Conservation (phyloP, 495 filamentous ascomycete genomes). For the Xylaria telfairii region DNA sequence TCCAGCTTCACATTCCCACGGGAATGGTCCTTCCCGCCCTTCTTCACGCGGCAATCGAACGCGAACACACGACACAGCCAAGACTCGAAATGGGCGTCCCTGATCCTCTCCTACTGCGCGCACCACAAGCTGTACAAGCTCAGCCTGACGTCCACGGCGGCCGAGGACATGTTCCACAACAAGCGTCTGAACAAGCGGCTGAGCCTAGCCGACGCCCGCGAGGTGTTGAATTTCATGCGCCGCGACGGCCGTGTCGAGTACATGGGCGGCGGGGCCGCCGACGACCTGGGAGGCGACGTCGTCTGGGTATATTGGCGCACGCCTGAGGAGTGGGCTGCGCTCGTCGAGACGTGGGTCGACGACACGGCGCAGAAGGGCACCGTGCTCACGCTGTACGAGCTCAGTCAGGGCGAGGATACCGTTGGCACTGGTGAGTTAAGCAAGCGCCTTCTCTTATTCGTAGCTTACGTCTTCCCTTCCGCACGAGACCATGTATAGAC, state of each 20-base stretch:
- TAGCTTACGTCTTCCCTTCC: neutral
- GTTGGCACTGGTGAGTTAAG: slow-evolving; percentile 44
- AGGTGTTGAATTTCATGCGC: slow-evolving; percentile 76
- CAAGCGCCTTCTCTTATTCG: neutral
- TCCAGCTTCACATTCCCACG: slow-evolving; percentile 52
- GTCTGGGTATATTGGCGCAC: slow-evolving; percentile 56
- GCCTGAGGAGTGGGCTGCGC: slow-evolving; percentile 55
- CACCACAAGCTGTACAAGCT: slow-evolving; percentile 76
- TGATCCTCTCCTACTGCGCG: slow-evolving; percentile 84
- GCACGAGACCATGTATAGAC: neutral
- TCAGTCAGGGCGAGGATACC: slow-evolving; percentile 52
- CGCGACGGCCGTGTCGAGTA: slow-evolving; percentile 74
- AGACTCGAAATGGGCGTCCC: slow-evolving; percentile 80
- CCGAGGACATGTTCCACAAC: slow-evolving; percentile 61
- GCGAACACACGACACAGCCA: slow-evolving; percentile 75
- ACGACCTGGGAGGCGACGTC: slow-evolving; percentile 41
- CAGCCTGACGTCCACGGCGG: slow-evolving; percentile 55
- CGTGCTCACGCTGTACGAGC: slow-evolving; percentile 57
- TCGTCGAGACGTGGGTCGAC: slow-evolving; percentile 55
- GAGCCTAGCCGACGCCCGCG: slow-evolving; percentile 63
- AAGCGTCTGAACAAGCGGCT: slow-evolving; percentile 60
- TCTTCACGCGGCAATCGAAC: slow-evolving; percentile 84
- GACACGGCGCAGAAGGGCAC: slow-evolving; percentile 53
- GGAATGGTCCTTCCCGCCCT: slow-evolving; percentile 71
- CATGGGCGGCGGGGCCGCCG: slow-evolving; percentile 57